phyloP scores from a whole-genome alignment of 2,329 filamentous ascomycete species.

The Ceratocystiopsis minuta region DNA sequence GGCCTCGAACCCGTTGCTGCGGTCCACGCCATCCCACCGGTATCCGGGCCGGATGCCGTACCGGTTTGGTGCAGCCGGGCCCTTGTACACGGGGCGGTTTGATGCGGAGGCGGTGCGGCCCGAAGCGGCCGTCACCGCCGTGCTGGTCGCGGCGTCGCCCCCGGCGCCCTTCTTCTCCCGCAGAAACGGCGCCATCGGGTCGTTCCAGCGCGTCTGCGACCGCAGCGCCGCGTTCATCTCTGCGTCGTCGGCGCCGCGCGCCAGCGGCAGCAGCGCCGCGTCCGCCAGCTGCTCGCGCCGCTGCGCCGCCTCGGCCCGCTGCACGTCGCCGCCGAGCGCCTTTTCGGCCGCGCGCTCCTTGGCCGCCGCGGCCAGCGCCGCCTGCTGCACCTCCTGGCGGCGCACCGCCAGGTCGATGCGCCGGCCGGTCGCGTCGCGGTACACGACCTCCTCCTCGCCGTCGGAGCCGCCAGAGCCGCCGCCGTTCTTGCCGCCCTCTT shows the following conservation, averaged over 20 bases:
- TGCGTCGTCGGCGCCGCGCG: constrained; percentile 65
- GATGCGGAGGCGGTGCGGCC: constrained; percentile 10
- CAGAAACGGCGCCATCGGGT: constrained; percentile 75
- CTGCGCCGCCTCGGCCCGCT: constrained; percentile 47
- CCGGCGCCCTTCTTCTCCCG: constrained; percentile 17
- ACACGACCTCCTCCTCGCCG: constrained; percentile 59
- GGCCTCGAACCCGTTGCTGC: constrained; percentile 81
- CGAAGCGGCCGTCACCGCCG: constrained; percentile 12
- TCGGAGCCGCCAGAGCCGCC: constrained; percentile 44
- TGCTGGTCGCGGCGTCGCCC: neutral
- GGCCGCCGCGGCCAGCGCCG: constrained; percentile 48
- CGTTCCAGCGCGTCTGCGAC: constrained; percentile 69
- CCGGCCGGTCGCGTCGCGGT: constrained; percentile 86
- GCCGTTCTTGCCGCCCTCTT: constrained; percentile 50
- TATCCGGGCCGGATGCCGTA: constrained; percentile 88
- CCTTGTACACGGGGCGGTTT: constrained; percentile 53
- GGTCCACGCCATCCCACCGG: constrained; percentile 92
- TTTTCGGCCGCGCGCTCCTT: constrained; percentile 49
- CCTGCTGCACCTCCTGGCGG: constrained; percentile 63
- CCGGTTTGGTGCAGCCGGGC: constrained; percentile 70
- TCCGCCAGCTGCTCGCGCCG: constrained; percentile 55
- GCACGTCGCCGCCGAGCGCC: constrained; percentile 69
- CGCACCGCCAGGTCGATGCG: constrained; percentile 87
- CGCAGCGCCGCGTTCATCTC: constrained; percentile 73
- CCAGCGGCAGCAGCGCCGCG: constrained; percentile 65